These are phyloP conservation scores for Stagonosporopsis chrysanthemi DNA, from an alignment of 2,329 filamentous ascomycete species.

Conservation along the genomic window DNA sequence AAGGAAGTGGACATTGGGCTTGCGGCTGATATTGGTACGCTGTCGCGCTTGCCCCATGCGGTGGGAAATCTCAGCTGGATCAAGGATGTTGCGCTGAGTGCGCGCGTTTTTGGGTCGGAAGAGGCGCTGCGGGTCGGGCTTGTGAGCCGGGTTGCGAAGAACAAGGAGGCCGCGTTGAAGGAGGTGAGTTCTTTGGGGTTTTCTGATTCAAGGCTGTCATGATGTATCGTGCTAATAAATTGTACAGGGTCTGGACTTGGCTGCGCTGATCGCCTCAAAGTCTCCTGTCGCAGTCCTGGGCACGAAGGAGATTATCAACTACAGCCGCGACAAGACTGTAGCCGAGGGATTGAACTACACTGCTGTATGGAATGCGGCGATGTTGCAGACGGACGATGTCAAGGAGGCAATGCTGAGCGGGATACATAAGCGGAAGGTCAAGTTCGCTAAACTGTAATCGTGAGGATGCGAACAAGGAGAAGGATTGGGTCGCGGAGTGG, in stretches of 20 bases:
- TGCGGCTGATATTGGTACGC: slow-evolving; percentile 77
- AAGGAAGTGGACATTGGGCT: slow-evolving; percentile 86
- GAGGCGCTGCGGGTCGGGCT: slow-evolving; percentile 76
- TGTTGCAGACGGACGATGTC: slow-evolving; percentile 82
- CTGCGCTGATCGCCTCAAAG: slow-evolving; percentile 74
- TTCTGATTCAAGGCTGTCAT: not conserved
- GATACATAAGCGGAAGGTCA: slow-evolving; percentile 78
- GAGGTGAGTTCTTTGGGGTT: not conserved
- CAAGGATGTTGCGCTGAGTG: slow-evolving; percentile 78
- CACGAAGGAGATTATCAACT: slow-evolving; percentile 87
- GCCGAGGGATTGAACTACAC: slow-evolving; percentile 84
- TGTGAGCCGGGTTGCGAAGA: slow-evolving; percentile 69
- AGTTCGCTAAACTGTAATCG: slow-evolving; percentile 79
- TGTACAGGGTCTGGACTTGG: slow-evolving; percentile 65
- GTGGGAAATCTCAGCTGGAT: slow-evolving; percentile 77
- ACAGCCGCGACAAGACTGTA: slow-evolving; percentile 78
- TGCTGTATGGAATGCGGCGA: slow-evolving; percentile 83
- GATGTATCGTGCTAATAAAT: not conserved
- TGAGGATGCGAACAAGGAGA: not conserved
- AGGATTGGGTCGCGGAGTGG: not conserved
- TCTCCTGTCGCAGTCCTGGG: slow-evolving; percentile 87
- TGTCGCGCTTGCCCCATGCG: slow-evolving; percentile 70
- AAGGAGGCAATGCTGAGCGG: slow-evolving; percentile 76
- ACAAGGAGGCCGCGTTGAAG: slow-evolving; percentile 60
- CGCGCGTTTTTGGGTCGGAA: slow-evolving; percentile 71